Evolutionary conservation across 352 stramenopile species (phyloP).

Genomic region (Phytophthora vignae): DNA sequence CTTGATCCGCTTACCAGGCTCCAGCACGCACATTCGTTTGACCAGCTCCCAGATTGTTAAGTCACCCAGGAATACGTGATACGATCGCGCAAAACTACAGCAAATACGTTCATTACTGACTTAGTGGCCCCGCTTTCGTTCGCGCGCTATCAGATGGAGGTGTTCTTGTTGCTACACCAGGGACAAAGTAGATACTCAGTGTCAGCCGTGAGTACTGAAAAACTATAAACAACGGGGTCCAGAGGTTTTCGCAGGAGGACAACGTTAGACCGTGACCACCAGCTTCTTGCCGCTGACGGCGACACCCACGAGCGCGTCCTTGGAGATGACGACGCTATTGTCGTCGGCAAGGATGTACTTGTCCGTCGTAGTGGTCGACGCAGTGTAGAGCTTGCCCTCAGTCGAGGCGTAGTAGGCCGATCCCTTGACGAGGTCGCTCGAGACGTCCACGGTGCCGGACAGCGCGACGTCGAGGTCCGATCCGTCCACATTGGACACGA

Average conservation of each 20-base stretch:
- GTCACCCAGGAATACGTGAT: no score
- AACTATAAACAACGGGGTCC: slow-evolving; percentile 22
- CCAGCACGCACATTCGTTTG: no score
- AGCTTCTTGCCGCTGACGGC: slow-evolving; percentile 70
- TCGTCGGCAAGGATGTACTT: slow-evolving; percentile 71
- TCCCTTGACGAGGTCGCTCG: slow-evolving; percentile 48
- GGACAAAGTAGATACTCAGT: slow-evolving; percentile 7
- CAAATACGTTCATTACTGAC: slow-evolving; percentile 26
- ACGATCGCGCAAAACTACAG: neutral
- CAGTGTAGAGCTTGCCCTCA: slow-evolving; percentile 63
- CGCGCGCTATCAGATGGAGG: slow-evolving; percentile 7
- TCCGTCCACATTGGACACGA: slow-evolving; percentile 68
- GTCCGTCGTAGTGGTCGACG: slow-evolving; percentile 55
- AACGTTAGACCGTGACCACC: slow-evolving; percentile 56
- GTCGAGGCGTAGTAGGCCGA: slow-evolving; percentile 76
- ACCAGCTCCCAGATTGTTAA: no score
- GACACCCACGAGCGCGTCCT: slow-evolving; percentile 76
- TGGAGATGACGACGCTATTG: slow-evolving; percentile 81
- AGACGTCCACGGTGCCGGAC: slow-evolving; percentile 66
- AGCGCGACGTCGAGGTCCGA: slow-evolving; percentile 66
- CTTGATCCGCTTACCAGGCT: no score
- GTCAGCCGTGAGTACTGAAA: neutral
- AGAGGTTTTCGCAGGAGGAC: neutral
- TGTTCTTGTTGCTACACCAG: neutral
- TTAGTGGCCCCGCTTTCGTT: slow-evolving; percentile 16